A percentile compares a stretch with the other conserved stretches of the same genome.
Evolutionary conservation across 1,139 yeast species (phyloP).

Genomic region (Barnettozyma hawaiiensis): DNA sequence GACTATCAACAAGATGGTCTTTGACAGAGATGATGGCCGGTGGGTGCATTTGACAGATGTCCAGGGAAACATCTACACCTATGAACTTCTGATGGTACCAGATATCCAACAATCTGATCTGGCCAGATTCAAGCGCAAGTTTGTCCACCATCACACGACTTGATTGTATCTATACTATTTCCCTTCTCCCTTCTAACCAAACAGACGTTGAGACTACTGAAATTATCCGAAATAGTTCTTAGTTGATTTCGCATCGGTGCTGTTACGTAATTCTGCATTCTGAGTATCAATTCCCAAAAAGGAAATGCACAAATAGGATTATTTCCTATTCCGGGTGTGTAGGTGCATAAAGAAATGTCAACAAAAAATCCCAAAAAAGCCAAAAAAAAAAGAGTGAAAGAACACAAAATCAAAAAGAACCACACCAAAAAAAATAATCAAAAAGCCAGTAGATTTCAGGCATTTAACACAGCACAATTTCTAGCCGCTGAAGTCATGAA

Average conservation of each 20-base stretch:
- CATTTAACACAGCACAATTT: too few relatives aligned
- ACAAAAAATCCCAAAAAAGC: not conserved
- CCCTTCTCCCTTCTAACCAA: too few relatives aligned
- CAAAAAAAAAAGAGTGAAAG: too few relatives aligned
- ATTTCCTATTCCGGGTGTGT: not conserved
- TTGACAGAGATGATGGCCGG: conserved; percentile 17
- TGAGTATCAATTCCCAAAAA: not conserved
- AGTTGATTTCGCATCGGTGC: too few relatives aligned
- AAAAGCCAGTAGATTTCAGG: too few relatives aligned
- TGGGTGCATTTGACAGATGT: conserved; percentile 14
- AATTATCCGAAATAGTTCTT: too few relatives aligned
- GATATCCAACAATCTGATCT: conserved; percentile 15
- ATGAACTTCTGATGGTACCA: conserved; percentile 14
- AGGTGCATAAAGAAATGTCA: too few relatives aligned
- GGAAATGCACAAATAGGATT: not conserved
- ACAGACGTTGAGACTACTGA: not conserved
- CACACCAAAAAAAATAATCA: too few relatives aligned
- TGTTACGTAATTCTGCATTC: too few relatives aligned
- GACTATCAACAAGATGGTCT: conserved; percentile 16
- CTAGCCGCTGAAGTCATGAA: conserved; percentile 1
- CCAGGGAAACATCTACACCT: conserved; percentile 16
- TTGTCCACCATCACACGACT: conserved; percentile 6
- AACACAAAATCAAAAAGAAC: too few relatives aligned
- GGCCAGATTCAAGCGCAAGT: conserved; percentile 19
- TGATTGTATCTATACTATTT: too few relatives aligned